Evolutionary conservation across 345 rosid genomes (phyloP), one percentile per base, ranked within the genome.

Genomic region (Pugionium cornutum): DNA sequence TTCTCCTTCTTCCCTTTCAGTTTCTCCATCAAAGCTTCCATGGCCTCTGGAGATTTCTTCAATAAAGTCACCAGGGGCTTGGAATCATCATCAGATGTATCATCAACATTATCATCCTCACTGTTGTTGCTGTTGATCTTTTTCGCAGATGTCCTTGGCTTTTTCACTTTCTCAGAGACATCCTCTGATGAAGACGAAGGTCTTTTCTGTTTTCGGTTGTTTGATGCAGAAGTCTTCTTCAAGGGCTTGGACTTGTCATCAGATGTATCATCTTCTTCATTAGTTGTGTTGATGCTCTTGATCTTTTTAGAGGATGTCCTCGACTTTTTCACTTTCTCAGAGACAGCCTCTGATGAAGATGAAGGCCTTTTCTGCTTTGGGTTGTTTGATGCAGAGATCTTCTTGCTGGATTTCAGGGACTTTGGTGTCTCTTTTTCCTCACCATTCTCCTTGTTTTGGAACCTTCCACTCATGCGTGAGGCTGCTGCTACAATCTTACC

Each of bases 401-500:
- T n/a, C 59, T 50, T 68, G 4, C 30, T 33, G 4, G 61, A 2
- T 4, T 6, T 60, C 51, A 39, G 0, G 28, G 29, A 0, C 46
- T 35, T 53, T 3, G 25, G 0, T 28, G 8, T 5, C 57, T 48
- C 49, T 30, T 36, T 66, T 2, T 2, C 46, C 30, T 9, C 1
- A 0, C 34, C 63, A 36, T 62, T 53, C 3, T 9, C 30, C 62
- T 53, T 62, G 6, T 1, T 29, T 2, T 5, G 27, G 7, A 9
- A 6, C 48, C 53, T 53, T 3, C 4, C 27, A 30, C 62, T 44
- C 47, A 67, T 48, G 4, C 73, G 73, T 7, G 77, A 54, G 2
- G 77, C 77, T 1, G 73, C 69, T 11, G 73, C 68, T 10, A 67
- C 59, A 5, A 61, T 54, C 64, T 73, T 73, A 0, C 68, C 73